phyloP scores from a whole-genome alignment of 1,139 yeast species.

The Sugiyamaella novakii region DNA sequence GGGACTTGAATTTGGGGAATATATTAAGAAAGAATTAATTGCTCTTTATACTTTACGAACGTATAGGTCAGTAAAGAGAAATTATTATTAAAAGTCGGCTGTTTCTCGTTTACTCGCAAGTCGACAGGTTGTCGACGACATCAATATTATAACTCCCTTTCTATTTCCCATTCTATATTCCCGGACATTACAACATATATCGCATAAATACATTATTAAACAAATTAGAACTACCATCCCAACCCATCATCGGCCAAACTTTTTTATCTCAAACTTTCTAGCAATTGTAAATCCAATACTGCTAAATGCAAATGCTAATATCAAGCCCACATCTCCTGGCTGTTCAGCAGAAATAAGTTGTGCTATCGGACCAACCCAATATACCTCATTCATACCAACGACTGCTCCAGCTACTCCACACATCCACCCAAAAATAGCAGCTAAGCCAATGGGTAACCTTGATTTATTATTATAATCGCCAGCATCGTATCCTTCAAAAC shows the following conservation, averaged over 20 bases:
- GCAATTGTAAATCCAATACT: conserved; percentile 16
- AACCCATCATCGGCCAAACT: conserved; percentile 12
- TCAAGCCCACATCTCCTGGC: conserved; percentile 82
- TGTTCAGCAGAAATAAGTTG: conserved; percentile 49
- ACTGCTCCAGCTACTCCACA: conserved; percentile 75
- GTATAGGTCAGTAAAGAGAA: conserved; percentile 42
- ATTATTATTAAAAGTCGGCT: conserved; percentile 34
- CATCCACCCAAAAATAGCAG: conserved; percentile 61
- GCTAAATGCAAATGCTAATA: conserved; percentile 69
- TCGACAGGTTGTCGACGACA: too few species aligned
- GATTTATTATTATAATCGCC: conserved; percentile 57
- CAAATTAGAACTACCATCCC: neutral
- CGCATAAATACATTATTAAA: neutral
- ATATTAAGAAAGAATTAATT: conserved; percentile 41
- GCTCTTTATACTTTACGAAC: conserved; percentile 42
- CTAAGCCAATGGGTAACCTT: conserved; percentile 61
- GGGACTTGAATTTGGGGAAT: conserved; percentile 43
- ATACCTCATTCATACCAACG: conserved; percentile 76
- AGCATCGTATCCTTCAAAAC: conserved; percentile 36
- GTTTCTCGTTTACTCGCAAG: too few species aligned
- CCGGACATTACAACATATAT: neutral
- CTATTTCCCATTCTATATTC: too few species aligned
- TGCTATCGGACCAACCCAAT: conserved; percentile 76
- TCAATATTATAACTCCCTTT: too few species aligned
- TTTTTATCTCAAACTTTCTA: conserved; percentile 15